Evolutionary conservation across 2,329 filamentous ascomycete genomes (phyloP), one percentile per base, ranked within the genome.

Genomic region (Clarireedia paspali): DNA sequence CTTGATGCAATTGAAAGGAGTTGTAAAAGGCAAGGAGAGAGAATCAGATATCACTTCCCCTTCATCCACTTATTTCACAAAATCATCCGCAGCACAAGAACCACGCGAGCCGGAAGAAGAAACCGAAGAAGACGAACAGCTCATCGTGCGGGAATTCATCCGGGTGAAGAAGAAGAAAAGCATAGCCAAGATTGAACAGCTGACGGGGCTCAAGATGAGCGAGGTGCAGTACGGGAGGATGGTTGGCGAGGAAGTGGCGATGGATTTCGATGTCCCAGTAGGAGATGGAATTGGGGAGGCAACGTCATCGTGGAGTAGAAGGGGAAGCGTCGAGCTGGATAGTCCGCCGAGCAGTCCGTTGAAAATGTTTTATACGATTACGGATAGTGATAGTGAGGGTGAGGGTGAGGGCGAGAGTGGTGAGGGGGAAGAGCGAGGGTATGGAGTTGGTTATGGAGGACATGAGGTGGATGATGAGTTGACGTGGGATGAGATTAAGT

Each of bases 281-380:
- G 30, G 14, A 4, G 17, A 12, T 1, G 20, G 17, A 44, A 24
- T n/a, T 36, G 26, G 20, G 26, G 47, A 15, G 36, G 44, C 27
- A 12, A 14, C 17, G 12, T 20, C 20, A 20, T 20, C 20, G 20
- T 20, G 20, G 10, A 38, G 24, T 14, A 24, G 48, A 12, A 47
- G 49, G 27, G 27, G 24, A n/a, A 45, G 44, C 20, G 27, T 39
- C 6, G 53, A 55, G 46, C n/a, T 50, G 24, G 50, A 57, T 17
- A 23, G 17, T 14, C 38, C 51, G 14, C 53, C 52, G 12, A 59
- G 47, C 48, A 58, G 57, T 49, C 56, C 56, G n/a, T n/a, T 60
- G 53, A 58, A 56, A 50, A 55, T 34, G 47, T 48, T 53, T 48
- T 57, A 47, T 38, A 47, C 45, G 14, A 26, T 44, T 14, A 44